Conservation (phyloP, 352 stramenopile genomes). For the Blastocystis sp. region DNA sequence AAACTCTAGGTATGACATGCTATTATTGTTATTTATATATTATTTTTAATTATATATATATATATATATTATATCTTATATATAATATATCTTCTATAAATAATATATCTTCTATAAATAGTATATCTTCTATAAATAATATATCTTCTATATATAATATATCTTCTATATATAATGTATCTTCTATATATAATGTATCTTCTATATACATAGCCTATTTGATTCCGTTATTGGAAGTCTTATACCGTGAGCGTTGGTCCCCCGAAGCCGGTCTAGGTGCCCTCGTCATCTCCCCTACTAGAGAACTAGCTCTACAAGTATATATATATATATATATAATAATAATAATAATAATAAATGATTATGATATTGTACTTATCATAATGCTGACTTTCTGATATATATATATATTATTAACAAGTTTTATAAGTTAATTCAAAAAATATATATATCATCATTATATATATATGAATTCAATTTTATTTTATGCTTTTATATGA, state of each 20-base stretch:
- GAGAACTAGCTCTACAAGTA: conserved; percentile 82
- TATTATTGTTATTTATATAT: conserved; percentile 60
- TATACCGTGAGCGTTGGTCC: conserved; percentile 63
- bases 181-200: too few relatives aligned
- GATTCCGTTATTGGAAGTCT: conserved; percentile 62
- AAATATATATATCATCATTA: too few relatives aligned
- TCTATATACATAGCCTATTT: conserved; percentile 68
- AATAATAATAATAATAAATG: too few relatives aligned
- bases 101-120: background rate
- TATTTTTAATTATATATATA: conserved; percentile 42
- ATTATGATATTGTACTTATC: too few relatives aligned
- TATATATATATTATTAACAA: too few relatives aligned
- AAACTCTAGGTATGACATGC: conserved; percentile 73
- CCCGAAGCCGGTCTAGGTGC: conserved; percentile 75
- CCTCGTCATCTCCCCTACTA: conserved; percentile 84
- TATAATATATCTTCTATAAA: background rate
- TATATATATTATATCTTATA: conserved; percentile 6
- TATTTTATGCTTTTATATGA: too few relatives aligned
- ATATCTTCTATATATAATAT: background rate
- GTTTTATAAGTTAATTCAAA: too few relatives aligned
- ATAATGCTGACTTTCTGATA: too few relatives aligned
- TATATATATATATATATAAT: too few relatives aligned
- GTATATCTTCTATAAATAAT: background rate
- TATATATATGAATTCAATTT: too few relatives aligned
- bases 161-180: too few relatives aligned